Evolutionary conservation across 345 rosid species (phyloP).

Genomic region (Syzygium aromaticum): DNA sequence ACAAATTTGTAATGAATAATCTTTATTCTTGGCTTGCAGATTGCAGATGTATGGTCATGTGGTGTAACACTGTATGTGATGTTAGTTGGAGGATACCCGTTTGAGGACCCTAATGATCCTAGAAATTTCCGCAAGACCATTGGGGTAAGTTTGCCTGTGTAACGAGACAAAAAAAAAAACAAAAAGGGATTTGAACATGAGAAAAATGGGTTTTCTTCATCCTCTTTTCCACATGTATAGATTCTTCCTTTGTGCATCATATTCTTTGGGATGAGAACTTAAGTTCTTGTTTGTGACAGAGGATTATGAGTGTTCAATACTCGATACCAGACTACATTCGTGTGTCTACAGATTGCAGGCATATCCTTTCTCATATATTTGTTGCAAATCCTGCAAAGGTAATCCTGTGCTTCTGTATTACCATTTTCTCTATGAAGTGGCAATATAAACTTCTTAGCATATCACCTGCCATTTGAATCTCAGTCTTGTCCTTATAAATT

Average conservation of each 20-base stretch:
- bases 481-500: background rate
- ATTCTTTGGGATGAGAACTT: background rate
- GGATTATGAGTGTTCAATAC: slow-evolving; percentile 57
- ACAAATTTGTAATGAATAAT: background rate
- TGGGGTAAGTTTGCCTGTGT: slow-evolving; percentile 23
- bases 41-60: slow-evolving; percentile 79
- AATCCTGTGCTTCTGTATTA: background rate
- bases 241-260: background rate
- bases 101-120: slow-evolving; percentile 75
- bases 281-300: slow-evolving; percentile 18
- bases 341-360: slow-evolving; percentile 48
- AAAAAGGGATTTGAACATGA: background rate
- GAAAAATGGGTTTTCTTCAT: background rate
- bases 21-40: slow-evolving; percentile 7
- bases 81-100: slow-evolving; percentile 74
- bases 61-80: slow-evolving; percentile 73
- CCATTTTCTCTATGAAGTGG: background rate
- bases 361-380: slow-evolving; percentile 50
- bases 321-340: slow-evolving; percentile 64
- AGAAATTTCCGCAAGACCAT: slow-evolving; percentile 65
- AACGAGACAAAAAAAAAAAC: background rate
- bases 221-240: background rate
- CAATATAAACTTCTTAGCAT: background rate
- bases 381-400: slow-evolving; percentile 67
- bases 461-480: background rate